Base-by-base conservation (phyloP, 768 basidiomycete species). In the Kwoniella botswanensis region DNA sequence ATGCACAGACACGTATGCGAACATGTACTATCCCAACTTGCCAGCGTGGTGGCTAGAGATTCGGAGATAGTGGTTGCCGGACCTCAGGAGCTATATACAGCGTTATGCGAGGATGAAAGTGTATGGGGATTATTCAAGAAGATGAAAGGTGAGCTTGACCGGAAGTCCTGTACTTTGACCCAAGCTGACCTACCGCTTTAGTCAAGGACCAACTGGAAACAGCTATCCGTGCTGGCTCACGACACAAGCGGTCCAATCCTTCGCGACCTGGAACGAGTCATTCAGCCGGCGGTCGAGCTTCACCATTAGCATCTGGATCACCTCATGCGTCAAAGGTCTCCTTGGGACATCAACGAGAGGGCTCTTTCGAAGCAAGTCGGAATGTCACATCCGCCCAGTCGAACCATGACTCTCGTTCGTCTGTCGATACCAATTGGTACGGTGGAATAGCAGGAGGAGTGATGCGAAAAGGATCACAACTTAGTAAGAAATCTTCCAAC, bases 71-170 rank as follows among this genome's bases (percentile, higher is more conserved):
- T 90, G 3, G 86, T 85, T 24, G 94, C 94, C 24, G 90, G 89
- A 11, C 86, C 88, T 10, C 89, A 92, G 70, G 94, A 97, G 82
- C 85, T 98, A 56, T 94, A 93, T 82, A 87, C 90, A 18, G 93
- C 93, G 0, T 86, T 97, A 17, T 94, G 93, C 71, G 95, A 97
- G 84, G 95, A 97, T 83, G 90, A 92, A 74, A 86, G 89, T 59
- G 88, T 96, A 59, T 97, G 93, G 85, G 88, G 88, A 29, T 87
- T 92, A 70, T 94, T 95, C 85, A 92, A 89, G 84, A 86, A 88
- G 24, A 92, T 95, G 92, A 88, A 91, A 86, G 91, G 94, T 93
- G 74, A 74, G 87, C 83, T 12, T 35, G 35, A 35, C 35, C 35
- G 35, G 35, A 35, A 35, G 11, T 26, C 42, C 17, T 60, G 2